Conservation (phyloP, 768 basidiomycete genomes). For the Cyclocybe cylindracea region DNA sequence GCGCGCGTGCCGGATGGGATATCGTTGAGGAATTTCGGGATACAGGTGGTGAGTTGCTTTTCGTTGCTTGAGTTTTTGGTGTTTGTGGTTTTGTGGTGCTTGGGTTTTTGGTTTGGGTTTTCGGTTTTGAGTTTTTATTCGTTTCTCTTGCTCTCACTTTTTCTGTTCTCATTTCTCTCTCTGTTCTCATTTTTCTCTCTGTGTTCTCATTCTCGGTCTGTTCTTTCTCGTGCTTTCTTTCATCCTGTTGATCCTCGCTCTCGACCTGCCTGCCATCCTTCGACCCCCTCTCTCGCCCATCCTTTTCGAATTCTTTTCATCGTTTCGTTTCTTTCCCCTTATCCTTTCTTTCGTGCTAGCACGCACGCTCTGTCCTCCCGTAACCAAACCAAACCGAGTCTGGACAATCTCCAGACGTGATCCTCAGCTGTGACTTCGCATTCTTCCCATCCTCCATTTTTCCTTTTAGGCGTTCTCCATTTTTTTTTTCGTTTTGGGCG, state of each 20-base stretch:
- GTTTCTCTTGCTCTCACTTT: constrained; percentile 1
- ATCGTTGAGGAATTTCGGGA: constrained; percentile 83
- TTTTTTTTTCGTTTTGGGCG: too few species aligned
- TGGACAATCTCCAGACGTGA: too few species aligned
- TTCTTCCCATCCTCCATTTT: too few species aligned
- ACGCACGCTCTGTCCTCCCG: neutral
- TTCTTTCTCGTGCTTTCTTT: neutral
- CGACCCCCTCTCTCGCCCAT: neutral
- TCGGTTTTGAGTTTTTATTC: neutral
- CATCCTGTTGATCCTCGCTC: neutral
- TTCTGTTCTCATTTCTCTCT: neutral
- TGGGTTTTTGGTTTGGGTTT: constrained; percentile 3
- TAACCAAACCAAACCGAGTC: neutral
- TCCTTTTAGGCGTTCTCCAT: too few species aligned
- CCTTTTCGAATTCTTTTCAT: neutral
- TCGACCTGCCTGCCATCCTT: too few species aligned
- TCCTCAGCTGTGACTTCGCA: too few species aligned
- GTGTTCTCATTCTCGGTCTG: neutral
- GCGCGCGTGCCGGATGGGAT: constrained; percentile 79
- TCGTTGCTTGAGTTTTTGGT: too few species aligned
- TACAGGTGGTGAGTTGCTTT: constrained; percentile 71
- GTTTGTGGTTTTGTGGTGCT: too few species aligned
- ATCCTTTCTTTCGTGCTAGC: neutral
- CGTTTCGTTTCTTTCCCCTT: neutral
- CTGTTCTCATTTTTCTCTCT: neutral